Conservation (phyloP, 768 basidiomycete species). For the Lactifluus rugatus region DNA sequence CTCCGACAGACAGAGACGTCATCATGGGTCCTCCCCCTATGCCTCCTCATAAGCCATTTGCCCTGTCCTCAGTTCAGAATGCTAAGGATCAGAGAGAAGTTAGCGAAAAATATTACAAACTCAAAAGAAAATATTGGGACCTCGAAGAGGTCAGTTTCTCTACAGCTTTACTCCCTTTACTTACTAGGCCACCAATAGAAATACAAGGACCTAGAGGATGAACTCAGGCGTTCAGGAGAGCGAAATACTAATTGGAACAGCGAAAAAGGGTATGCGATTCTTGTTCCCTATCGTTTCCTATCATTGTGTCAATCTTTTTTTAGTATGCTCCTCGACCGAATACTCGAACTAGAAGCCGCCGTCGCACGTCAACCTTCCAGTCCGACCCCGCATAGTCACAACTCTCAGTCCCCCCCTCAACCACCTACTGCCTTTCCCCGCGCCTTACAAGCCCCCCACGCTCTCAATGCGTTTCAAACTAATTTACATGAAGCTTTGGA, state of each 20-base stretch:
- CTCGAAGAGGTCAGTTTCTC: conserved; percentile 50
- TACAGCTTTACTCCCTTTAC: neutral
- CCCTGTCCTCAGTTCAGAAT: conserved; percentile 25
- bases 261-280: conserved; percentile 48
- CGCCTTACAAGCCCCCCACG: conserved; percentile 33
- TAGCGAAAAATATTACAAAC: conserved; percentile 51
- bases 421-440: conserved; percentile 42
- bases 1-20: conserved; percentile 38
- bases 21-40: conserved; percentile 42
- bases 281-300: conserved; percentile 1
- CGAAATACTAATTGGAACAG: conserved; percentile 51
- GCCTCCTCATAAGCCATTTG: conserved; percentile 27
- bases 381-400: conserved; percentile 16
- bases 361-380: conserved; percentile 27
- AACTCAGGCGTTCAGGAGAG: conserved; percentile 51
- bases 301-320: conserved; percentile 12
- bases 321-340: conserved; percentile 49
- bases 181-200: conserved; percentile 36
- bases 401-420: conserved; percentile 24
- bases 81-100: conserved; percentile 37
- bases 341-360: conserved; percentile 45
- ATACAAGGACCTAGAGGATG: conserved; percentile 48
- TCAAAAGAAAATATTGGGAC: conserved; percentile 58
- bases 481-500: conserved; percentile 41
- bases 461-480: conserved; percentile 36